phyloP scores from a whole-genome alignment of 805 yeast genomes.

The Tanozyma kutaoensis region DNA sequence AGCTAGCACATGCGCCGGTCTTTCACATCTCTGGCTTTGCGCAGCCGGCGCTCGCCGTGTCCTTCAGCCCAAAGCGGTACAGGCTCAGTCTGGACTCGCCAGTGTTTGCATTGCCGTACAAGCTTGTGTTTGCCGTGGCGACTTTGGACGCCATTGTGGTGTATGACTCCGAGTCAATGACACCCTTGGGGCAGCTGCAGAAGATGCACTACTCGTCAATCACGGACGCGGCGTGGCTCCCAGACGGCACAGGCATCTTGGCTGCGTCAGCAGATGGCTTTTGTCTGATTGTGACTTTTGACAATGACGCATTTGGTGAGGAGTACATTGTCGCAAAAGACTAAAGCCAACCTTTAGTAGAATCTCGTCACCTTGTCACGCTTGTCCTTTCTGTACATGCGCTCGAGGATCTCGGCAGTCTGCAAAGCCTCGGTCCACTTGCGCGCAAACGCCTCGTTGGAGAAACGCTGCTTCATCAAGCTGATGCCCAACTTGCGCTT shows the following conservation, averaged over 20 bases:
- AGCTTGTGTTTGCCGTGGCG: conserved; percentile 85
- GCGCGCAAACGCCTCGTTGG: conserved; percentile 42
- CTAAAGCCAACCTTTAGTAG: conserved; percentile 9
- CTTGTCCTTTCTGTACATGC: conserved; percentile 11
- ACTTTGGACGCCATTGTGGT: conserved; percentile 75
- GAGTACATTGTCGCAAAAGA: no score
- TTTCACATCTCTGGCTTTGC: conserved; percentile 68
- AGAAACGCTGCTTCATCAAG: conserved; percentile 40
- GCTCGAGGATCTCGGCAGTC: conserved; percentile 13
- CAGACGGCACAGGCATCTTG: conserved; percentile 57
- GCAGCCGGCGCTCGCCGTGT: conserved; percentile 74
- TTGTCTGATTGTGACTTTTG: conserved; percentile 55
- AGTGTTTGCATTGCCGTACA: conserved; percentile 52
- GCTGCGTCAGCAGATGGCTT: conserved; percentile 89
- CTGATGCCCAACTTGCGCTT: conserved; percentile 34
- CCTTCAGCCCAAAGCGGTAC: conserved; percentile 63
- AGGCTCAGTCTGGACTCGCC: conserved; percentile 4
- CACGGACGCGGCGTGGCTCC: conserved; percentile 80
- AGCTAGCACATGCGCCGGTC: conserved; percentile 57
- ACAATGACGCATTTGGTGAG: conserved; percentile 42
- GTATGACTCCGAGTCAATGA: conserved; percentile 61
- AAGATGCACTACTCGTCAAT: conserved; percentile 81
- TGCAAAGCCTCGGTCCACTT: conserved; percentile 32
- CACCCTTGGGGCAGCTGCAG: conserved; percentile 62
- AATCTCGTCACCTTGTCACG: conserved; percentile 14